phyloP scores from a whole-genome alignment of 129 eudicot genomes.

The Flaveria sonorensis region DNA sequence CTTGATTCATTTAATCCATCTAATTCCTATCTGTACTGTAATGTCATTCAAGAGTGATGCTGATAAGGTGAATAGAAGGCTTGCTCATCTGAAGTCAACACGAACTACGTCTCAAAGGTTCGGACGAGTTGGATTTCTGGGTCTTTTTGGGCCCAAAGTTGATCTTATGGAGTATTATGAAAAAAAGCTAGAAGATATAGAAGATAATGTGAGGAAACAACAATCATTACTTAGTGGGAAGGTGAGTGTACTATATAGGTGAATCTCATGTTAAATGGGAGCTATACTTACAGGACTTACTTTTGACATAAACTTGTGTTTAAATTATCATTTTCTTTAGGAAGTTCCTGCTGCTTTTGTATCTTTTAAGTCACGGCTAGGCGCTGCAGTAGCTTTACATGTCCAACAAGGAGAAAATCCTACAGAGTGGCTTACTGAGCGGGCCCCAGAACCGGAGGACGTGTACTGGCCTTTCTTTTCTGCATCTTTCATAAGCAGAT shows the following conservation, averaged over 20 bases:
- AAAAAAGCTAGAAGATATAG: conserved; percentile 61
- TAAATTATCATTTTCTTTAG: conserved; percentile 39
- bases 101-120: conserved; percentile 39
- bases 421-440: conserved; percentile 83
- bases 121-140: conserved; percentile 60
- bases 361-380: conserved; percentile 80
- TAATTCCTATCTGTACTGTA: conserved; percentile 18
- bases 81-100: conserved; percentile 49
- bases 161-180: conserved; percentile 63
- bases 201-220: conserved; percentile 52
- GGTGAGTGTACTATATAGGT: conserved; percentile 39
- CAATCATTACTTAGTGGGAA: conserved; percentile 58
- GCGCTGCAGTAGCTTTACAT: conserved; percentile 58
- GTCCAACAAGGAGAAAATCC: conserved; percentile 81
- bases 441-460: conserved; percentile 84
- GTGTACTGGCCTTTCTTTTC: conserved; percentile 89
- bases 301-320: conserved; percentile 16
- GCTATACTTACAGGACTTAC: conserved; percentile 16
- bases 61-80: conserved; percentile 47
- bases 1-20: conserved; percentile 18
- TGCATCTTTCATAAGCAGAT: conserved; percentile 58
- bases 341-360: conserved; percentile 92
- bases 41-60: conserved; percentile 50
- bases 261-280: conserved; percentile 1
- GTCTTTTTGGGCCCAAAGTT: conserved; percentile 56